These are phyloP conservation scores for Vitis amurensis DNA, from an alignment of 164 flowering plant species.

Conservation along the genomic window DNA sequence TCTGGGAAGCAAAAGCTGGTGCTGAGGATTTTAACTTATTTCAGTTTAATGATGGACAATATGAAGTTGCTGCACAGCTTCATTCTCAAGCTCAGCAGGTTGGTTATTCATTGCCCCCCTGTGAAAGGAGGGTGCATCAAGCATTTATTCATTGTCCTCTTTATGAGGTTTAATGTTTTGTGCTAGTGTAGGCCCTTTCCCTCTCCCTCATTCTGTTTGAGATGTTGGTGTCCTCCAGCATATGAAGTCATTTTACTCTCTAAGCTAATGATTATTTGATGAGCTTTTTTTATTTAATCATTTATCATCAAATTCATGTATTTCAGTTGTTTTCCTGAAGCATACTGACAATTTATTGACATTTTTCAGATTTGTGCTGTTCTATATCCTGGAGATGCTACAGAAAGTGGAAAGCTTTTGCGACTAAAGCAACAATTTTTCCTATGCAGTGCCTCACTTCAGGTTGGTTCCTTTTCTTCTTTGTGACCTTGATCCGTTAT, in stretches of 20 bases:
- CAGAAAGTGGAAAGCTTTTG: constrained; percentile 83
- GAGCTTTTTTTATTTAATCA: too few relatives aligned
- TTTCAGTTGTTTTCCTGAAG: too few relatives aligned
- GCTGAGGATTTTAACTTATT: constrained; percentile 73
- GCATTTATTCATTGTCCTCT: too few relatives aligned
- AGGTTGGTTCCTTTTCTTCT: constrained; percentile 42
- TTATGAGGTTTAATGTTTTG: too few relatives aligned
- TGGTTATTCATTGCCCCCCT: not conserved
- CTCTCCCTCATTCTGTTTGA: too few relatives aligned
- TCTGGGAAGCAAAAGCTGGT: constrained; percentile 96
- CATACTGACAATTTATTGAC: not conserved
- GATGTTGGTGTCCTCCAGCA: too few relatives aligned
- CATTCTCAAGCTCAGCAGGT: constrained; percentile 94
- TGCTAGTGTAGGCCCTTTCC: too few relatives aligned
- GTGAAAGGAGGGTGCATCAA: too few relatives aligned
- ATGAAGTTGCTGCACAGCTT: constrained; percentile 83
- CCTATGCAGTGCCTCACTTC: constrained; percentile 97
- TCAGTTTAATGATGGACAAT: constrained; percentile 86
- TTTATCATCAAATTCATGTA: too few relatives aligned
- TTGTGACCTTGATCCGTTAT: not conserved
- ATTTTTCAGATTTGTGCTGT: constrained; percentile 89
- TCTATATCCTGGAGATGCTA: constrained; percentile 95
- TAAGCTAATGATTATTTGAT: too few relatives aligned
- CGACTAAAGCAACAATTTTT: constrained; percentile 93
- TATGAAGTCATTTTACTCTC: too few relatives aligned